Conservation (phyloP, 305 asterid species). For the Solanum hybrid region DNA sequence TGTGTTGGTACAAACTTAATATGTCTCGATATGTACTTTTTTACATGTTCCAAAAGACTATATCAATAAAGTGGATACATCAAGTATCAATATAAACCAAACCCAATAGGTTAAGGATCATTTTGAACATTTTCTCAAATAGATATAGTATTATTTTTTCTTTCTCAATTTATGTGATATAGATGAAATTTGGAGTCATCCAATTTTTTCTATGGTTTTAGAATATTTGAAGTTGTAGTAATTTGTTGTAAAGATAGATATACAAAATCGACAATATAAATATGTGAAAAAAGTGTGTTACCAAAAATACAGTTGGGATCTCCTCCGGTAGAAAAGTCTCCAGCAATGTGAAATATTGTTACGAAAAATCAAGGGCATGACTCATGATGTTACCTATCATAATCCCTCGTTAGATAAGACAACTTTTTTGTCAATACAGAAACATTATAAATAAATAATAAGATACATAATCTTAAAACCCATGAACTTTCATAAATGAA, state of each 20-base stretch:
- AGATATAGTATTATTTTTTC: neutral
- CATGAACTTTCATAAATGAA: neutral
- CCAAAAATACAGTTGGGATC: too few relatives aligned
- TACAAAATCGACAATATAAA: neutral
- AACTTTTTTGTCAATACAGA: neutral
- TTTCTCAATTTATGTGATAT: neutral
- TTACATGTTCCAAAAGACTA: neutral
- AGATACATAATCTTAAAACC: neutral
- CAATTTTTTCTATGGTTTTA: neutral
- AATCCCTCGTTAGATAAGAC: neutral
- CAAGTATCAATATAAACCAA: neutral
- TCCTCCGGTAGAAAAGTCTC: too few relatives aligned
- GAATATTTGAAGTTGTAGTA: too few relatives aligned
- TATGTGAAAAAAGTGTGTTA: too few relatives aligned
- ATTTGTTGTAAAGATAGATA: too few relatives aligned
- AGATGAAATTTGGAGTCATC: too few relatives aligned
- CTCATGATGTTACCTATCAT: neutral
- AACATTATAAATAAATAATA: neutral
- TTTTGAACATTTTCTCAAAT: neutral
- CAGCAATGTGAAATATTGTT: too few relatives aligned
- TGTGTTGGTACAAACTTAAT: neutral
- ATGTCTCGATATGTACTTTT: neutral
- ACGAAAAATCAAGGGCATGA: neutral
- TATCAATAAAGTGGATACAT: too few relatives aligned
- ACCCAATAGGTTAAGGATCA: neutral